A percentile compares a stretch with the other conserved stretches of the same genome.
These are phyloP conservation scores for Jacaranda copaia DNA, from an alignment of 257 asterid genomes.

Conservation along the genomic window DNA sequence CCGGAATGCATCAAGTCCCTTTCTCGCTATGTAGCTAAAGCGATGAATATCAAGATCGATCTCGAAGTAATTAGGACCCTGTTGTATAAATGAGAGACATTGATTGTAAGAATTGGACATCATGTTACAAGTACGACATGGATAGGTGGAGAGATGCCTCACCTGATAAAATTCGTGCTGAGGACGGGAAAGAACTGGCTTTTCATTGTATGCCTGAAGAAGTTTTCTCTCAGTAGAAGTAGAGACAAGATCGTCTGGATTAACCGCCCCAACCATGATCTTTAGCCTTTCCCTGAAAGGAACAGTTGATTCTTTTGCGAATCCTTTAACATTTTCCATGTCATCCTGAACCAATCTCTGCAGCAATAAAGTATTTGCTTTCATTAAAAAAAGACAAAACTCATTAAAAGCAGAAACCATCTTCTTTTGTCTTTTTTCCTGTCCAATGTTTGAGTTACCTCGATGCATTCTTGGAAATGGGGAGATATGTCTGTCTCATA, in stretches of 20 bases:
- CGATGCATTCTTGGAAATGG: conserved; percentile 63
- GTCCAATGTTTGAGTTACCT: conserved; percentile 38
- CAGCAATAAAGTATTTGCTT: conserved; percentile 14
- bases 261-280: conserved; percentile 81
- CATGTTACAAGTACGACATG: not conserved
- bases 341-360: conserved; percentile 80
- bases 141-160: not conserved
- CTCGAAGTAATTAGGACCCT: conserved; percentile 91
- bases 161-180: conserved; percentile 86
- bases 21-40: conserved; percentile 90
- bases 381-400: conserved; percentile 2
- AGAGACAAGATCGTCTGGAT: conserved; percentile 80
- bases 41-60: conserved; percentile 92
- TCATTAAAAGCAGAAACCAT: not conserved
- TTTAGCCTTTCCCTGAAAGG: conserved; percentile 86
- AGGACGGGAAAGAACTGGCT: conserved; percentile 93
- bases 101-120: not conserved
- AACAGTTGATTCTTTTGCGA: conserved; percentile 62
- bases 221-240: conserved; percentile 81
- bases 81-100: not conserved
- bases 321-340: conserved; percentile 75
- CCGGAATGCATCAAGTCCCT: conserved; percentile 85
- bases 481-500: conserved; percentile 59
- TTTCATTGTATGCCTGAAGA: conserved; percentile 78
- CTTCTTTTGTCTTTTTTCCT: not conserved